A percentile compares a stretch with the other conserved stretches of the same genome.
Conservation (phyloP, 23 red algal genomes). For the Chondrus crispus region DNA sequence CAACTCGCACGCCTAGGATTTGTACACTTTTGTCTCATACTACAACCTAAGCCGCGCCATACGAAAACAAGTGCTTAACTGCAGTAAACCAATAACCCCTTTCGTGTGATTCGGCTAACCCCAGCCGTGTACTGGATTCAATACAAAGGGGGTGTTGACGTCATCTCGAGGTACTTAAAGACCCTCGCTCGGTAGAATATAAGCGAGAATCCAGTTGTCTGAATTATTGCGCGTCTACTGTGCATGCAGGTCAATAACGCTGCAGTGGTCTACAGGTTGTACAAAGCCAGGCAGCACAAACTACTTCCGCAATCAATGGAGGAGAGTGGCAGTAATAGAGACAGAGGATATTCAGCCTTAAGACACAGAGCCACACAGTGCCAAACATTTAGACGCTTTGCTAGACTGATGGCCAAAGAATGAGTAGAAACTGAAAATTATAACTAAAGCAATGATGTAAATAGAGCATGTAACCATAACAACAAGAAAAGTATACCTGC, state of each 20-base stretch:
- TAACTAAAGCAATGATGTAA: too few species aligned
- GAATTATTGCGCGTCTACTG: neutral
- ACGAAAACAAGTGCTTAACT: neutral
- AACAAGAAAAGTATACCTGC: neutral
- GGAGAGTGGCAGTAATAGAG: neutral
- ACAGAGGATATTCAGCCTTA: neutral
- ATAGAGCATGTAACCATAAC: too few species aligned
- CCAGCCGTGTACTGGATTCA: slow-evolving; percentile 6
- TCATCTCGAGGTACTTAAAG: neutral
- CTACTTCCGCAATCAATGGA: neutral
- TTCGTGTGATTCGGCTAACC: neutral
- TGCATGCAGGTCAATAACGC: slow-evolving; percentile 1
- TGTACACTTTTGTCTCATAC: neutral
- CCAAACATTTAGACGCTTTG: neutral
- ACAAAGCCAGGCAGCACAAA: neutral
- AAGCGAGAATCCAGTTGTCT: slow-evolving; percentile 23
- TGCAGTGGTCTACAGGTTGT: neutral
- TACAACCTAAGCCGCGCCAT: neutral
- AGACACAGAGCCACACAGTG: neutral
- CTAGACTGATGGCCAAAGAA: too few species aligned
- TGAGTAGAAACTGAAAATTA: too few species aligned
- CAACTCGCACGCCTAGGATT: slow-evolving; percentile 3
- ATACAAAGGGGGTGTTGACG: neutral
- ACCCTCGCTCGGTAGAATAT: neutral
- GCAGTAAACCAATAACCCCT: neutral